These are phyloP conservation scores for Pistacia vera DNA, from an alignment of 345 rosid genomes.

Conservation along the genomic window DNA sequence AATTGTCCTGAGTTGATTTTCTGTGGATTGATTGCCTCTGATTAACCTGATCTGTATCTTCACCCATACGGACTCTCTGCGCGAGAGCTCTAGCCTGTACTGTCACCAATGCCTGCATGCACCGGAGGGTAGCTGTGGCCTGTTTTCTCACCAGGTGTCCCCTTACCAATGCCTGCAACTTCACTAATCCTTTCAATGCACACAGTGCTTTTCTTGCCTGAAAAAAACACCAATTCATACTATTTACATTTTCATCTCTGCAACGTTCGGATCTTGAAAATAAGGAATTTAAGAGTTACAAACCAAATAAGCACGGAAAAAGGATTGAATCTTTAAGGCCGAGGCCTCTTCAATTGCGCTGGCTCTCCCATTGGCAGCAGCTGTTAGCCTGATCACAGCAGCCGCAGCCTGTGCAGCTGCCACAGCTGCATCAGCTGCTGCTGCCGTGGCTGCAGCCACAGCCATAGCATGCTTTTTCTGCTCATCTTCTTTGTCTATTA, in stretches of 20 bases:
- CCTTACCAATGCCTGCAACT: constrained; percentile 86
- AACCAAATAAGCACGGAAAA: constrained; percentile 90
- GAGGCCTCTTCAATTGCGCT: constrained; percentile 56
- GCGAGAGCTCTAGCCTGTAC: constrained; percentile 81
- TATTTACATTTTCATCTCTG: neutral
- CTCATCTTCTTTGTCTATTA: constrained; percentile 38
- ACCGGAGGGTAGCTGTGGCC: constrained; percentile 80
- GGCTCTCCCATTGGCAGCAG: constrained; percentile 28
- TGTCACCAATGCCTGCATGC: constrained; percentile 86
- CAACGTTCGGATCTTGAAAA: neutral
- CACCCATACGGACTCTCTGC: constrained; percentile 58
- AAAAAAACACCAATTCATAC: constrained; percentile 6
- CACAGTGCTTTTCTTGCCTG: constrained; percentile 92
- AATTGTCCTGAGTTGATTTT: constrained; percentile 48
- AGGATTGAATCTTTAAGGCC: constrained; percentile 73
- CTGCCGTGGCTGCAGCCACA: constrained; percentile 42
- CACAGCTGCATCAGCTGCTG: constrained; percentile 47
- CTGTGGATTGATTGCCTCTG: constrained; percentile 57
- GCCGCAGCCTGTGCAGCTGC: constrained; percentile 61
- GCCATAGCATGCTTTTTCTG: constrained; percentile 54
- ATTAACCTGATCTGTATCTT: constrained; percentile 42
- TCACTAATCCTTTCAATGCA: constrained; percentile 87
- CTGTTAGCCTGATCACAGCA: constrained; percentile 46
- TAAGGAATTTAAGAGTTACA: neutral
- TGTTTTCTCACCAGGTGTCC: constrained; percentile 91